Evolutionary conservation across 2,329 filamentous ascomycete genomes (phyloP).

Genomic region (Cladosporium sp.): DNA sequence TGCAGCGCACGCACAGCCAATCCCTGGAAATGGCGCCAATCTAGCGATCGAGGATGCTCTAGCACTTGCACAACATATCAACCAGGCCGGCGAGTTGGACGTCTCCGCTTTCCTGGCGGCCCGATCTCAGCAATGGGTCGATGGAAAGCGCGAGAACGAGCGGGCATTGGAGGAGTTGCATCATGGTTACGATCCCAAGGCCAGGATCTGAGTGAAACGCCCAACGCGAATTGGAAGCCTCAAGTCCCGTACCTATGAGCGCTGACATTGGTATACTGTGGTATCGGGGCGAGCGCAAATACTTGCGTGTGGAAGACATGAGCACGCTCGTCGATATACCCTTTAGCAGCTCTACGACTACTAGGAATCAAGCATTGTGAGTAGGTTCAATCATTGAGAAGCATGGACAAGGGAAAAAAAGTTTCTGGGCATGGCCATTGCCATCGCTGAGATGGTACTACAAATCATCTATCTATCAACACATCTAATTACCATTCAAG

Average conservation of each 20-base stretch:
- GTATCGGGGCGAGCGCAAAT: too few relatives aligned
- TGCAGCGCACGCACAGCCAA: slow-evolving; percentile 37
- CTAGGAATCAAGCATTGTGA: too few relatives aligned
- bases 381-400: too few relatives aligned
- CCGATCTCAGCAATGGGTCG: slow-evolving; percentile 19
- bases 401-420: too few relatives aligned
- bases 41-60: slow-evolving; percentile 37
- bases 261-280: too few relatives aligned
- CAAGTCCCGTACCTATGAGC: too few relatives aligned
- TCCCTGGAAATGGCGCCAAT: slow-evolving; percentile 41
- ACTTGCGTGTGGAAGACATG: too few relatives aligned
- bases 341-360: too few relatives aligned
- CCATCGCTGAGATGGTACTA: neutral
- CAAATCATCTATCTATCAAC: neutral
- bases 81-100: slow-evolving; percentile 13
- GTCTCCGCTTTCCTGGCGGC: slow-evolving; percentile 20
- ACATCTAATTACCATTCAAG: slow-evolving; percentile 14
- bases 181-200: neutral
- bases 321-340: too few relatives aligned
- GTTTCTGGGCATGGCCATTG: too few relatives aligned
- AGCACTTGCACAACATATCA: slow-evolving; percentile 30
- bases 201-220: neutral
- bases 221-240: too few relatives aligned
- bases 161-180: slow-evolving; percentile 9
- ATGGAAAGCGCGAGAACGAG: slow-evolving; percentile 20